A percentile compares a stretch with the other conserved stretches of the same genome.
Evolutionary conservation across 306 rosid genomes (phyloP).

Genomic region (Sophora flavescens): DNA sequence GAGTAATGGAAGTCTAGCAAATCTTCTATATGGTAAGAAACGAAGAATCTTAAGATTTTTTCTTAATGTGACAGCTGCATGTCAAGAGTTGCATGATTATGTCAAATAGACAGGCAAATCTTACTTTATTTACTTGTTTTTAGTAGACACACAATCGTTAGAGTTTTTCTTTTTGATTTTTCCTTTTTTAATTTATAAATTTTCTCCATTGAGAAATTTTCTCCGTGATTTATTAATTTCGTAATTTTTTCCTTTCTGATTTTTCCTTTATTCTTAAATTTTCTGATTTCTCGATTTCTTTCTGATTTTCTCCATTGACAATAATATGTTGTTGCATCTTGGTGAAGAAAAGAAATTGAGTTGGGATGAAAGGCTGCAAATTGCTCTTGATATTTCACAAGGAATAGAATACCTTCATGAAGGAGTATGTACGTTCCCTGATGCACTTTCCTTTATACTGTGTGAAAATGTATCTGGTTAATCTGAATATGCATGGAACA

Average conservation of each 20-base stretch:
- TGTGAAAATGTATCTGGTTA: conserved; percentile 39
- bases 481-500: conserved; percentile 56
- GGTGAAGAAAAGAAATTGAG: conserved; percentile 77
- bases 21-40: conserved; percentile 74
- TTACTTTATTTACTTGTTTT: conserved; percentile 16
- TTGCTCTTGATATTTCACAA: conserved; percentile 89
- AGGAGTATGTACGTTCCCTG: conserved; percentile 78
- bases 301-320: conserved; percentile 35
- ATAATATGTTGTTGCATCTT: conserved; percentile 49
- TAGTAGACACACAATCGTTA: conserved; percentile 4
- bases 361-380: conserved; percentile 94
- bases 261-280: too few species aligned
- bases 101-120: not conserved
- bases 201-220: conserved; percentile 7
- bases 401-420: conserved; percentile 98
- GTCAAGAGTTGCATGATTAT: conserved; percentile 14
- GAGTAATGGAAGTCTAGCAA: conserved; percentile 94
- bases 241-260: too few species aligned
- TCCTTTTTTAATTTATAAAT: not conserved
- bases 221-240: too few species aligned
- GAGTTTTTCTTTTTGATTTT: not conserved
- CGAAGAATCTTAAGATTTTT: conserved; percentile 22
- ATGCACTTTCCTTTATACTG: conserved; percentile 13
- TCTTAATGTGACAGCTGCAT: not conserved
- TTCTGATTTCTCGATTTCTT: too few species aligned